phyloP scores from a whole-genome alignment of 352 stramenopile genomes.

The Phytopythium mirpurense region DNA sequence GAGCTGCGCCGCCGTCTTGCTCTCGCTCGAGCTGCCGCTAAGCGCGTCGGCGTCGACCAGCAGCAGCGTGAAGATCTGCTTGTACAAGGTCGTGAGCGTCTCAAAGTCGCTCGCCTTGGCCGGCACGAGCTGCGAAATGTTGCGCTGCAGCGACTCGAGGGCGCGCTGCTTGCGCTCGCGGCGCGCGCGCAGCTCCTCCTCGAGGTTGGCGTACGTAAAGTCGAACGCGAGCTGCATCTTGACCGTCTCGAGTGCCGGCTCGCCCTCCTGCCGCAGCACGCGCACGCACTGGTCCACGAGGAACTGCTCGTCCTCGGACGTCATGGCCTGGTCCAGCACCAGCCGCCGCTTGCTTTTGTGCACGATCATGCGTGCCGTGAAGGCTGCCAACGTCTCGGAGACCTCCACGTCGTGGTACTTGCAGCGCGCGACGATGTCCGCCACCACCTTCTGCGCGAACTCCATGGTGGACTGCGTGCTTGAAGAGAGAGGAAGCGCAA shows the following conservation, averaged over 20 bases:
- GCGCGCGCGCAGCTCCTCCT: conserved; percentile 61
- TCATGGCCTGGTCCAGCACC: conserved; percentile 73
- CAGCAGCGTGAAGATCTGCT: conserved; percentile 81
- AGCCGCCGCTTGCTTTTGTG: conserved; percentile 60
- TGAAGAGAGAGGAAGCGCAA: not conserved
- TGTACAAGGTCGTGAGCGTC: conserved; percentile 88
- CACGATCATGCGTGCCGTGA: conserved; percentile 69
- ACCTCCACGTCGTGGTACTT: conserved; percentile 74
- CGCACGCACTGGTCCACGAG: conserved; percentile 76
- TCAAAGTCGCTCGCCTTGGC: conserved; percentile 86
- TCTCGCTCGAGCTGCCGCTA: conserved; percentile 4
- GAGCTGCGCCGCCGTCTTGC: conserved; percentile 27
- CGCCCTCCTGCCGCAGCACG: conserved; percentile 66
- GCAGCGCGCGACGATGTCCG: conserved; percentile 69
- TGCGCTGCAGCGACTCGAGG: conserved; percentile 59
- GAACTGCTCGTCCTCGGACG: conserved; percentile 59
- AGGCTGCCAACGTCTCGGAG: conserved; percentile 86
- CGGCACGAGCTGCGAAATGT: conserved; percentile 73
- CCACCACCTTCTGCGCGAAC: conserved; percentile 54
- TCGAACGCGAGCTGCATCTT: conserved; percentile 96
- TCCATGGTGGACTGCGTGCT: conserved; percentile 31
- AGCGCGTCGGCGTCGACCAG: conserved; percentile 60
- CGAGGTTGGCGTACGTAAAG: conserved; percentile 83
- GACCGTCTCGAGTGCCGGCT: conserved; percentile 86
- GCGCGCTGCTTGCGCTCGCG: conserved; percentile 52